Evolutionary conservation across 1,139 yeast species (phyloP), one percentile per base, ranked within the genome.

Genomic region (Geotrichum phurueaensis): DNA sequence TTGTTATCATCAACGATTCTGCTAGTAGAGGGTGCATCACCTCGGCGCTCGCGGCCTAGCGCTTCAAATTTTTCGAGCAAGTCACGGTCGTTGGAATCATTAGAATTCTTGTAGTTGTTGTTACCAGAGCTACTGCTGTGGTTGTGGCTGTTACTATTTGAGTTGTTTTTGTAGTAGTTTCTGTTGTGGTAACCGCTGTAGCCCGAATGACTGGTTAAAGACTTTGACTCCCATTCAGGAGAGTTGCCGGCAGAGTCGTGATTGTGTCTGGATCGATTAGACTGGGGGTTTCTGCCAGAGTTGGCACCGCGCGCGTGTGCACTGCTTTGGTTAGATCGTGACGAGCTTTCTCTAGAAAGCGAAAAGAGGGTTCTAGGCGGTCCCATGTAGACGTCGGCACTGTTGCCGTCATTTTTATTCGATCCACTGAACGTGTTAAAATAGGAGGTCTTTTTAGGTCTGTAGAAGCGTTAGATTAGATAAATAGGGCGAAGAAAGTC

Each of bases 31-130:
- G 23, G 29, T 5, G 54, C 31, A 48, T 55, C 59, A 1, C 63
- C 63, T 23, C 62, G 52, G 31, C 63, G 54, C 50, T 56, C 63
- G 20, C 62, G 43, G 13, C 63, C 62, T 15, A 59, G 51, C 7
- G 59, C 54, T 29, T 59, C 64, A 57, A 59, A 59, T 48, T 59
- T 59, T 29, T 57, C 64, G 6, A 57, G 52, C 6, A 57, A 27
- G 22, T 59, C 59, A 29, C 54, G 51, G 47, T 29, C 51, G 1
- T 52, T 56, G 10, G 53, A 36, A 25, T 55, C 57, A 49, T 55
- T 29, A n/a, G 7, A 25, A 31, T 33, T 55, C 36, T 49, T 55
- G 57, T 49, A 31, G 49, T 55, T 43, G 49, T 33, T 25, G 31
- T 25, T 49, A 22, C 39, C 48, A 54, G 39, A 33, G 39, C 45